These are phyloP conservation scores for Aspergillus ellipticus DNA, from an alignment of 495 filamentous ascomycete species.

Conservation along the genomic window DNA sequence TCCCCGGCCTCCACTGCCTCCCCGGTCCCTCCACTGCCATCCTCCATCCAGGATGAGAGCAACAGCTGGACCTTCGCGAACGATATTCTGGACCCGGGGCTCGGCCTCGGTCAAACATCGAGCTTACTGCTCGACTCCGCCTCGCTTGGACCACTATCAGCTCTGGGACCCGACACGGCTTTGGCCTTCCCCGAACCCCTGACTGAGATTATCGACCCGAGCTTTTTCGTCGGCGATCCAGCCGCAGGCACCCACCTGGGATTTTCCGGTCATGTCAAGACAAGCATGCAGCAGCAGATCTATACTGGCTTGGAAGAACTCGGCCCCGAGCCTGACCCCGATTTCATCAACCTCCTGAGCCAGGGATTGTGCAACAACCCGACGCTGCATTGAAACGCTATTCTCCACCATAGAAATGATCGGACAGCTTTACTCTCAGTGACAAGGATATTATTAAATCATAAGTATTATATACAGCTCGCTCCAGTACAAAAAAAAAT, in stretches of 20 bases:
- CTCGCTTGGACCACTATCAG: not conserved
- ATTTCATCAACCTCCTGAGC: no score
- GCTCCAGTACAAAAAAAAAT: no score
- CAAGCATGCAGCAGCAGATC: not conserved
- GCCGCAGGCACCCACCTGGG: not conserved
- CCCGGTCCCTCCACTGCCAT: not conserved
- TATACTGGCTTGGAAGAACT: not conserved
- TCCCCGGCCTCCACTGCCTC: not conserved
- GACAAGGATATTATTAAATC: no score
- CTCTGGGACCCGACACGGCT: not conserved
- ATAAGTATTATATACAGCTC: not conserved
- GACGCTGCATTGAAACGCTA: no score
- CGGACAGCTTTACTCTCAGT: no score
- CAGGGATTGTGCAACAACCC: no score
- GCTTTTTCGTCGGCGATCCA: not conserved
- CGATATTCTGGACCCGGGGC: not conserved
- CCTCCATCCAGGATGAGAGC: not conserved
- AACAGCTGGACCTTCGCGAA: not conserved
- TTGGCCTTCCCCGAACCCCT: not conserved
- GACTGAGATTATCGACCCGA: not conserved
- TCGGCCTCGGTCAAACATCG: not conserved
- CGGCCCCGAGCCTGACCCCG: not conserved
- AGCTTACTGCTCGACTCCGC: not conserved
- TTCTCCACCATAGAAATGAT: no score
- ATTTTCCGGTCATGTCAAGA: not conserved